A percentile compares a stretch with the other conserved stretches of the same genome.
These are phyloP conservation scores for Nitzschia palea DNA, from an alignment of 108 stramenopile genomes.

Conservation along the genomic window DNA sequence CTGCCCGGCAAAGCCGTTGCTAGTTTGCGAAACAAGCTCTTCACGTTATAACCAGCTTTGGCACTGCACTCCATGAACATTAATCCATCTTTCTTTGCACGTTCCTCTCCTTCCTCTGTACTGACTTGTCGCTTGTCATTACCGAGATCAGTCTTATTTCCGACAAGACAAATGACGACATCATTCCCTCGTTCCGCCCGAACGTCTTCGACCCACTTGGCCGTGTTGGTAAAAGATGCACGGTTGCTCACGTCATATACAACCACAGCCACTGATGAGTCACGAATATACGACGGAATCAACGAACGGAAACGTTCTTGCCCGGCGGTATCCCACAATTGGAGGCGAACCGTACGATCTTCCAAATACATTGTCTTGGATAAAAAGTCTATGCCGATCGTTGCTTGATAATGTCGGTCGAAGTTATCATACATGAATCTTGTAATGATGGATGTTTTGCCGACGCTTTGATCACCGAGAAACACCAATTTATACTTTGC, in stretches of 20 bases:
- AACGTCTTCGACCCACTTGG: slow-evolving; percentile 99
- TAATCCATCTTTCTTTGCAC: slow-evolving; percentile 89
- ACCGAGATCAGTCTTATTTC: slow-evolving; percentile 98
- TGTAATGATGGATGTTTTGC: slow-evolving; percentile 99
- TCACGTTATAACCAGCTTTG: slow-evolving; percentile 98
- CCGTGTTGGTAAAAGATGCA: slow-evolving; percentile 94
- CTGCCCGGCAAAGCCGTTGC: slow-evolving; percentile 96
- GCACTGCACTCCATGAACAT: slow-evolving; percentile 99
- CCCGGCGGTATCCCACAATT: slow-evolving; percentile 99
- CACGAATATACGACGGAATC: slow-evolving; percentile 99
- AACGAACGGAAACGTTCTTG: slow-evolving; percentile 95
- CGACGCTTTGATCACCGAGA: slow-evolving; percentile 98
- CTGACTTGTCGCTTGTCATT: slow-evolving; percentile 95
- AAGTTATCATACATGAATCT: slow-evolving; percentile 97
- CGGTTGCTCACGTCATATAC: slow-evolving; percentile 98
- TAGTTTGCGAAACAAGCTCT: slow-evolving; percentile 95
- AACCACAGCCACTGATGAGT: slow-evolving; percentile 97
- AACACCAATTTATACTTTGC: slow-evolving; percentile 99
- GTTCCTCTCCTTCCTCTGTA: slow-evolving; percentile 97
- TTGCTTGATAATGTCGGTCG: slow-evolving; percentile 98
- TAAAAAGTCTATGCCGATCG: slow-evolving; percentile 99
- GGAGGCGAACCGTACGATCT: slow-evolving; percentile 97
- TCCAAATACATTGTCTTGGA: slow-evolving; percentile 99
- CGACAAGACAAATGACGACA: slow-evolving; percentile 98
- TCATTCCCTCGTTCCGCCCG: slow-evolving; percentile 96